Evolutionary conservation across 2,329 filamentous ascomycete genomes (phyloP).

Genomic region (Aspergillus ruber): DNA sequence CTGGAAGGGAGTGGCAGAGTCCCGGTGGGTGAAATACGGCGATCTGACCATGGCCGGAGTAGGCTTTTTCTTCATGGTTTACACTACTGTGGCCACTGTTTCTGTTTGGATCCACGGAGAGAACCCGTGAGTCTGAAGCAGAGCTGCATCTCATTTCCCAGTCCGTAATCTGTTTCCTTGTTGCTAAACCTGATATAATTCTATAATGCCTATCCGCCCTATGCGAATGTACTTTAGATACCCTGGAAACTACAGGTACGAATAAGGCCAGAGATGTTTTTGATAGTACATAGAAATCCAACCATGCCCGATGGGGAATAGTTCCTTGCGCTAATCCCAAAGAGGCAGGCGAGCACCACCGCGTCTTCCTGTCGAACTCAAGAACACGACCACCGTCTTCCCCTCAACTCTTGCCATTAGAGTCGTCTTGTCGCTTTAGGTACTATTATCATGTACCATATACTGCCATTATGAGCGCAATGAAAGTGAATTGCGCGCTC

Average conservation of each 20-base stretch:
- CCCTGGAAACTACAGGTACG: too few species aligned
- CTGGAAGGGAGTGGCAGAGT: constrained; percentile 59
- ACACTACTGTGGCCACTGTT: constrained; percentile 61
- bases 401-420: too few species aligned
- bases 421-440: too few species aligned
- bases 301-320: not conserved
- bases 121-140: not conserved
- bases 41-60: constrained; percentile 59
- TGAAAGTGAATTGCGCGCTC: too few species aligned
- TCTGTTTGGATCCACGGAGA: constrained; percentile 14
- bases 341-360: not conserved
- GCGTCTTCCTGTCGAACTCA: too few species aligned
- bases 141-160: too few species aligned
- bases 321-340: not conserved
- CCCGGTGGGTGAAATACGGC: constrained; percentile 38
- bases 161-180: not conserved
- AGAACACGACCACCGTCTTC: too few species aligned
- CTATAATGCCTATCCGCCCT: too few species aligned
- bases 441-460: too few species aligned
- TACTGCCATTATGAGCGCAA: too few species aligned
- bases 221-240: too few species aligned
- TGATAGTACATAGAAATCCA: not conserved
- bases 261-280: too few species aligned
- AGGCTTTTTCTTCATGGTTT: constrained; percentile 62
- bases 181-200: not conserved